phyloP scores from a whole-genome alignment of 805 yeast genomes.

The Barnettozyma botsteinii region DNA sequence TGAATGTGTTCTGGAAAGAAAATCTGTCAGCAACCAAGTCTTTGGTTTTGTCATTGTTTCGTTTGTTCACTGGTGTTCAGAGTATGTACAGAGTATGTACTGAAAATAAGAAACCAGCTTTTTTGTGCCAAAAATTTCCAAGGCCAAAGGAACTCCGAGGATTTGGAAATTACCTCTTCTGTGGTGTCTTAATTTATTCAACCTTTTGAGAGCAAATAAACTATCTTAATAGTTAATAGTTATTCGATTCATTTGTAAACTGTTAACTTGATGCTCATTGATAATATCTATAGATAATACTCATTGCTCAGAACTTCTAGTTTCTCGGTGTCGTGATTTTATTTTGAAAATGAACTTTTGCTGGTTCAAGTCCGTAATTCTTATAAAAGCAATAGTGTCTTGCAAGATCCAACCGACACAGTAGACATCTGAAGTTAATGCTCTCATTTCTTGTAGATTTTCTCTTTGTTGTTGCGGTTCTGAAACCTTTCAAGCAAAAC shows the following conservation, averaged over 20 bases:
- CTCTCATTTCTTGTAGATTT: neutral
- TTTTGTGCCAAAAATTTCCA: neutral
- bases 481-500: slow-evolving; percentile 2
- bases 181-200: no score
- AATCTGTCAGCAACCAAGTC: slow-evolving; percentile 20
- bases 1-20: slow-evolving; percentile 16
- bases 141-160: no score
- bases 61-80: neutral
- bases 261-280: no score
- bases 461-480: neutral
- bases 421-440: no score
- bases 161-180: no score
- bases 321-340: neutral
- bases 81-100: no score
- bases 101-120: neutral
- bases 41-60: slow-evolving; percentile 9
- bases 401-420: slow-evolving; percentile 4
- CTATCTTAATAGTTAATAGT: no score
- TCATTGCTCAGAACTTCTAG: no score
- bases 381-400: slow-evolving; percentile 3
- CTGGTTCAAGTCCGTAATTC: slow-evolving; percentile 1
- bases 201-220: no score
- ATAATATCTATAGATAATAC: no score
- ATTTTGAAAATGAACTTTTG: neutral
- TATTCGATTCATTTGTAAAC: no score